phyloP scores from a whole-genome alignment of 495 filamentous ascomycete species.

The Cryomyces antarcticus region DNA sequence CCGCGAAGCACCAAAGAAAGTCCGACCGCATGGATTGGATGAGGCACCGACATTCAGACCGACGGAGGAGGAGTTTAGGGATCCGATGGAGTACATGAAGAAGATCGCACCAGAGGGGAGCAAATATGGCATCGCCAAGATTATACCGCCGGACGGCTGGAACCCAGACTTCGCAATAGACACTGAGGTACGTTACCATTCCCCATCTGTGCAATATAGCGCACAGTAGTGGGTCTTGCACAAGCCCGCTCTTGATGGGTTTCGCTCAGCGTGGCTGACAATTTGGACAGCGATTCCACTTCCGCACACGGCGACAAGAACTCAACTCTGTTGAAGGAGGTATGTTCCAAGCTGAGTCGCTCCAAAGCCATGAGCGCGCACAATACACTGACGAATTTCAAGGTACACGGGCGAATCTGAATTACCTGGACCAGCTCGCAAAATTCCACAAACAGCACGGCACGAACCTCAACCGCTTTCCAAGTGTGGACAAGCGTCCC shows the following conservation, averaged over 20 bases:
- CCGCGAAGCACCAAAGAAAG: constrained; percentile 54
- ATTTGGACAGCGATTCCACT: constrained; percentile 64
- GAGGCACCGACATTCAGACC: constrained; percentile 87
- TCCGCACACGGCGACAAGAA: constrained; percentile 89
- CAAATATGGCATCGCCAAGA: constrained; percentile 82
- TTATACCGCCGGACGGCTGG: constrained; percentile 86
- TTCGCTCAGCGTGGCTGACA: no score
- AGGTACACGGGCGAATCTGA: constrained; percentile 89
- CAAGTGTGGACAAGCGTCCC: constrained; percentile 93
- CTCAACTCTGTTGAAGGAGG: constrained; percentile 97
- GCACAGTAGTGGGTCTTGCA: no score
- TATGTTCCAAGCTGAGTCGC: constrained; percentile 30
- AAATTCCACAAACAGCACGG: constrained; percentile 98
- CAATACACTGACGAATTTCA: background rate
- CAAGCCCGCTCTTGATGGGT: no score
- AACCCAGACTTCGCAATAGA: constrained; percentile 90
- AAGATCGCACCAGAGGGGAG: constrained; percentile 70
- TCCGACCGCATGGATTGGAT: constrained; percentile 60
- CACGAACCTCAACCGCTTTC: constrained; percentile 78
- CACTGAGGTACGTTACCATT: constrained; percentile 53
- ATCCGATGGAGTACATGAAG: constrained; percentile 78
- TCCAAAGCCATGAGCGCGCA: constrained; percentile 6
- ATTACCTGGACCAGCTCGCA: constrained; percentile 82
- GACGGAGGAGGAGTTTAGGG: constrained; percentile 82
- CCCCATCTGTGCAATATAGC: background rate